A percentile compares a stretch with the other conserved stretches of the same genome.
Conservation (phyloP, 108 stramenopile genomes). For the Fistulifera pelliculosa region DNA sequence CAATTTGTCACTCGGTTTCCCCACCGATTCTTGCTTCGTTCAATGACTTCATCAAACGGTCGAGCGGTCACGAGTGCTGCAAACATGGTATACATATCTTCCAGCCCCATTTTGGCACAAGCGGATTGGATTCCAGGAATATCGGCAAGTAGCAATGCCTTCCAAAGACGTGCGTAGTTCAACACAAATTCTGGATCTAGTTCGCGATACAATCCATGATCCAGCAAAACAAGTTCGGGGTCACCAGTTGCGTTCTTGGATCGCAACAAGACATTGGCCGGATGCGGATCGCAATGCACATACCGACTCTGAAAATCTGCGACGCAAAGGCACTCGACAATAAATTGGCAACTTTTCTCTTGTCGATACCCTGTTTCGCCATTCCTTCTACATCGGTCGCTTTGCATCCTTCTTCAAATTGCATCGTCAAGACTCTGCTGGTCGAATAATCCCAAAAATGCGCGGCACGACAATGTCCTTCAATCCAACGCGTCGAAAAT, state of each 20-base stretch:
- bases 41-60: slow-evolving; percentile 90
- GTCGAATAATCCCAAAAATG: slow-evolving; percentile 59
- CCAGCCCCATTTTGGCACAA: slow-evolving; percentile 67
- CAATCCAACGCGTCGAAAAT: slow-evolving; percentile 32
- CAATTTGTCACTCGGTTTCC: slow-evolving; percentile 7
- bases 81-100: slow-evolving; percentile 78
- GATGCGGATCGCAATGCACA: slow-evolving; percentile 92
- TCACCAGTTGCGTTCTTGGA: slow-evolving; percentile 38
- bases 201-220: slow-evolving; percentile 85
- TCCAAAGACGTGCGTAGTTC: slow-evolving; percentile 77
- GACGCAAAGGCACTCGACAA: slow-evolving; percentile 72
- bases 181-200: slow-evolving; percentile 72
- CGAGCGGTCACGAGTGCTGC: slow-evolving; percentile 89
- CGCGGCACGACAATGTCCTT: slow-evolving; percentile 71
- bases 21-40: slow-evolving; percentile 33
- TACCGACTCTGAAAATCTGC: slow-evolving; percentile 65
- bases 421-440: slow-evolving; percentile 86
- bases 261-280: slow-evolving; percentile 85
- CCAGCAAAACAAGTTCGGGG: slow-evolving; percentile 82
- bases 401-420: slow-evolving; percentile 87
- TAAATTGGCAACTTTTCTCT: slow-evolving; percentile 57
- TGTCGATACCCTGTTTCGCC: slow-evolving; percentile 38
- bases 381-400: slow-evolving; percentile 73
- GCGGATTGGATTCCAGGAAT: slow-evolving; percentile 62
- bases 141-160: slow-evolving; percentile 76